Percentiles rank a stretch among this genome's conserved stretches.
Evolutionary conservation across 2,329 filamentous ascomycete species (phyloP).

Genomic region (Ascosphaera apis): DNA sequence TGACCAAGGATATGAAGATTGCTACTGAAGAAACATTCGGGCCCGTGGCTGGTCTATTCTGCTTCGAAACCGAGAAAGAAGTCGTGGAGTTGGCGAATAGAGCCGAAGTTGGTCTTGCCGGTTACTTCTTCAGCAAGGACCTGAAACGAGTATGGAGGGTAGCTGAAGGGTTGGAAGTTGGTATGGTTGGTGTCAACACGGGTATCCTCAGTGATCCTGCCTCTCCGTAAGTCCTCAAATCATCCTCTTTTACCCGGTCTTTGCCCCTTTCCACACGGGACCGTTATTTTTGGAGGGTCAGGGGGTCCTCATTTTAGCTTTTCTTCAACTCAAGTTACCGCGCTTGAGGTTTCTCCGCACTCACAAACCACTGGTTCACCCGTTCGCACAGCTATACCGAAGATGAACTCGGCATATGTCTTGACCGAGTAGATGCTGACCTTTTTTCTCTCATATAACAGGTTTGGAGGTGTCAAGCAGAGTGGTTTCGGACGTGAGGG

Average conservation of each 20-base stretch:
- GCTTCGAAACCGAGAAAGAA: constrained; percentile 71
- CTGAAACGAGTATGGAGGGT: constrained; percentile 35
- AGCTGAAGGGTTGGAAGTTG: constrained; percentile 31
- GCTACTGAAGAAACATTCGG: constrained; percentile 86
- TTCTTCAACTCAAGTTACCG: neutral
- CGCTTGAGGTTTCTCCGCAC: neutral
- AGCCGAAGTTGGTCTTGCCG: constrained; percentile 68
- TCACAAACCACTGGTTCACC: neutral
- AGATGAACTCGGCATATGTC: neutral
- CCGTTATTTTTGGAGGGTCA: neutral
- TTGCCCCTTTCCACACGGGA: neutral
- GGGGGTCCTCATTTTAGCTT: neutral
- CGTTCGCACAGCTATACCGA: neutral
- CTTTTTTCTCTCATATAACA: constrained; percentile 9
- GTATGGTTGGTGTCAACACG: constrained; percentile 44
- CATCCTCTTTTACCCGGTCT: neutral
- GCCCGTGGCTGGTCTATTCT: constrained; percentile 72
- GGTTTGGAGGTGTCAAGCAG: constrained; percentile 66
- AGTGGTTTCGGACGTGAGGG: constrained; percentile 64
- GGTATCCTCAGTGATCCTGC: constrained; percentile 35
- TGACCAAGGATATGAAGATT: constrained; percentile 67
- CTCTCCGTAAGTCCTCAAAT: constrained; percentile 18
- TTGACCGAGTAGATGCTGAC: neutral
- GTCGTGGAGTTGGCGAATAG: constrained; percentile 65
- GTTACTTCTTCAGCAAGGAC: constrained; percentile 67